Conservation (phyloP, 805 yeast genomes). For the Metschnikowia hibisci region DNA sequence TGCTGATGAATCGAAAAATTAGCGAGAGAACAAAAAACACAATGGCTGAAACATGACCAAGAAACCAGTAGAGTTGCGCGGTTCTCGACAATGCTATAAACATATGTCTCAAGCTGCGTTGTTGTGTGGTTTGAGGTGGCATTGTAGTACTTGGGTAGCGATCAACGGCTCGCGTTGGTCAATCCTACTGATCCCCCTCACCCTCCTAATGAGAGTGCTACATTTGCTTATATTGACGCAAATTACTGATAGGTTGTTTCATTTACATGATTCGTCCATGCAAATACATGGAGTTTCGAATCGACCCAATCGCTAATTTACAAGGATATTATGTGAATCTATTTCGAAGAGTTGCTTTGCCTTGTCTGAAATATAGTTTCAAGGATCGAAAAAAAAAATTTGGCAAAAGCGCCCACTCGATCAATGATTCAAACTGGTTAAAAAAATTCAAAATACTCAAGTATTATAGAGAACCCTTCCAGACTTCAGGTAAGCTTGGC, state of each 20-base stretch:
- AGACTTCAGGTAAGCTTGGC: background rate
- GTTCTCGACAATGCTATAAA: conserved; percentile 9
- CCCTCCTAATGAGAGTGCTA: background rate
- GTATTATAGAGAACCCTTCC: background rate
- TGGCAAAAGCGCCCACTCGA: too few species aligned
- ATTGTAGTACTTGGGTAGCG: background rate
- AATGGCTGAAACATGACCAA: conserved; percentile 54
- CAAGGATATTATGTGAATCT: too few species aligned
- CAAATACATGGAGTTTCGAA: too few species aligned
- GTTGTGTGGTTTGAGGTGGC: conserved; percentile 1
- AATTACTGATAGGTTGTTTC: too few species aligned
- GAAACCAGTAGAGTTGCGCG: conserved; percentile 63
- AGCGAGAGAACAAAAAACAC: conserved; percentile 38
- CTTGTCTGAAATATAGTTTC: background rate
- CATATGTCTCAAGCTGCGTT: background rate
- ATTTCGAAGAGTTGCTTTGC: too few species aligned
- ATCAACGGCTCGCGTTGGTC: background rate
- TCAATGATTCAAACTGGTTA: too few species aligned
- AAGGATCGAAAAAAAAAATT: too few species aligned
- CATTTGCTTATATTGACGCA: too few species aligned
- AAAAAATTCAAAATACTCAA: background rate
- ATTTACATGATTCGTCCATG: too few species aligned
- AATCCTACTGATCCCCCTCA: background rate
- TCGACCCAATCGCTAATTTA: too few species aligned
- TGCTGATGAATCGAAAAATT: conserved; percentile 40